phyloP scores from a whole-genome alignment of 148 eudicot genomes.

The Nyssa sinensis region DNA sequence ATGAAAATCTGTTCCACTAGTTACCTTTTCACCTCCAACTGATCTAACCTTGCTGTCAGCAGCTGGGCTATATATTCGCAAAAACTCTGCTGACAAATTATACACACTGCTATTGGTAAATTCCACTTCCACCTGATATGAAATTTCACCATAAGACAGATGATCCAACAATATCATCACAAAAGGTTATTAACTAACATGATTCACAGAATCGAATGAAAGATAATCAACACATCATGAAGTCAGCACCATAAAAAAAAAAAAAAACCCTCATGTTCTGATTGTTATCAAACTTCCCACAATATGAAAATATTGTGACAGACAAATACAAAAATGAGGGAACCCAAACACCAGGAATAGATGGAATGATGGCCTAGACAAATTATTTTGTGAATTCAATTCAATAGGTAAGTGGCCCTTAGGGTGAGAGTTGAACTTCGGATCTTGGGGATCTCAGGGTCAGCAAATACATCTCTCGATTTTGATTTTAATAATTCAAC shows the following conservation, averaged over 20 bases:
- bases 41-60: slow-evolving; percentile 88
- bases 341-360: no score
- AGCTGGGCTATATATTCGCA: slow-evolving; percentile 88
- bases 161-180: not conserved
- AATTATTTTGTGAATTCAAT: not conserved
- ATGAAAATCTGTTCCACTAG: not conserved
- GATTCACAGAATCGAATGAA: not conserved
- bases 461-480: not conserved
- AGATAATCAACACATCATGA: not conserved
- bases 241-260: not conserved
- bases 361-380: not conserved
- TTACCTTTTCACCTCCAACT: slow-evolving; percentile 87
- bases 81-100: slow-evolving; percentile 70
- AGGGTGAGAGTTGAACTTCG: not conserved
- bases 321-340: no score
- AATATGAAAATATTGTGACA: not conserved
- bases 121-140: slow-evolving; percentile 74
- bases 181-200: not conserved
- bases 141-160: slow-evolving; percentile 14
- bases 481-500: no score
- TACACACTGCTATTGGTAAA: slow-evolving; percentile 55
- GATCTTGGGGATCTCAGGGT: not conserved
- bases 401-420: not conserved
- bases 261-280: not conserved
- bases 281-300: not conserved